Conservation (phyloP, 139 green algal species). For the Micractinium conductrix region DNA sequence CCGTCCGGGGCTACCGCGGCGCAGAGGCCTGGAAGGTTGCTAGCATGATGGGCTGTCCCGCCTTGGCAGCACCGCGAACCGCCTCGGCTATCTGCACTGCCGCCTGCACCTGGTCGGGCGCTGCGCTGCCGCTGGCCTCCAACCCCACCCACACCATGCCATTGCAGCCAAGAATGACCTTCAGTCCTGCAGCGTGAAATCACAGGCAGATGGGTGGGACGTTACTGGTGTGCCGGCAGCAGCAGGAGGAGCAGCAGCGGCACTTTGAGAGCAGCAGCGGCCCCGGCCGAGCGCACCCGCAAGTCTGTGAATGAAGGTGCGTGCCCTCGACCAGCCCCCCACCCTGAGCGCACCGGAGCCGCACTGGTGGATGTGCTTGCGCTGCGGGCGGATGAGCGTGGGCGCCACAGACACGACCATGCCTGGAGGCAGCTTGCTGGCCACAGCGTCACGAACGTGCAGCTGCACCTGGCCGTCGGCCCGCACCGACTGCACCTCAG, state of each 20-base stretch:
- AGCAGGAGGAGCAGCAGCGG: not conserved
- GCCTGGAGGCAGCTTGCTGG: slow-evolving; percentile 25
- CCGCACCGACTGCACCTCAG: slow-evolving; percentile 24
- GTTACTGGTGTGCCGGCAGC: not conserved
- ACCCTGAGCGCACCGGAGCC: no score
- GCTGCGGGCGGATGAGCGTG: not conserved
- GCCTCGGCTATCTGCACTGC: not conserved
- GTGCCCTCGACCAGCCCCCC: not conserved
- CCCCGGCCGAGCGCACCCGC: not conserved
- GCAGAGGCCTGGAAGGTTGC: no score
- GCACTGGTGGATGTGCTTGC: slow-evolving; percentile 21
- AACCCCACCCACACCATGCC: slow-evolving; percentile 6
- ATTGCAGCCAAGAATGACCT: slow-evolving; percentile 20
- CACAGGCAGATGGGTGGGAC: not conserved
- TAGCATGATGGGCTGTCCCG: not conserved
- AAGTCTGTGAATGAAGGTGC: not conserved
- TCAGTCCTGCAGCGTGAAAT: not conserved
- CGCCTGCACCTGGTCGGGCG: not conserved
- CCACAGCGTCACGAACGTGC: slow-evolving; percentile 19
- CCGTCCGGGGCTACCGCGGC: no score
- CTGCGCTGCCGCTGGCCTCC: not conserved
- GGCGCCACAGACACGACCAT: not conserved
- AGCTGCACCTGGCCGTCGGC: slow-evolving; percentile 23
- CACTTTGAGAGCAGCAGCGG: not conserved
- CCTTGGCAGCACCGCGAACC: not conserved